A percentile compares a stretch with the other conserved stretches of the same genome.
These are phyloP conservation scores for Ajuga chamaepitys DNA, from an alignment of 257 asterid genomes.

Conservation along the genomic window DNA sequence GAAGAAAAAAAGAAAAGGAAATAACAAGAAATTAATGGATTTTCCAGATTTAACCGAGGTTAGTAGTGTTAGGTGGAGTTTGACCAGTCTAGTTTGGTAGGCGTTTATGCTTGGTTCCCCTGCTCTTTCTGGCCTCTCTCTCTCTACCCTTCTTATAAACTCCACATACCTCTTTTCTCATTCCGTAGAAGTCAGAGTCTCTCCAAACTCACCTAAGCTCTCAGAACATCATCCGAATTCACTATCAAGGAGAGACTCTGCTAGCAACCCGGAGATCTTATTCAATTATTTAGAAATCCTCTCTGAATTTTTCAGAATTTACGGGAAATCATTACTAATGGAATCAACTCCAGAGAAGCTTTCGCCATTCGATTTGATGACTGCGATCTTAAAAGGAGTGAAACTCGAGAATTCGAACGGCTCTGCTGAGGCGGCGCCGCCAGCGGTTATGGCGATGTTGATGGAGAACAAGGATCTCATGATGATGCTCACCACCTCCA, in stretches of 20 bases:
- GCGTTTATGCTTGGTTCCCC: constrained; percentile 19
- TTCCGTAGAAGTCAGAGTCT: constrained; percentile 29
- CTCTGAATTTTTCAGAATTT: not conserved
- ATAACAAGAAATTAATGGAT: not conserved
- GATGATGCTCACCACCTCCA: constrained; percentile 70
- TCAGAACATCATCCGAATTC: not conserved
- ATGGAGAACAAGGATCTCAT: constrained; percentile 68
- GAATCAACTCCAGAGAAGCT: constrained; percentile 62
- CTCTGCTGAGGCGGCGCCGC: constrained; percentile 41
- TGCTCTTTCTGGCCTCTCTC: not conserved
- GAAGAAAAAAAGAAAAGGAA: not conserved
- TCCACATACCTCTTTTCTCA: constrained; percentile 16
- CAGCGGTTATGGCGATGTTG: constrained; percentile 52
- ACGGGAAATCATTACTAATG: constrained; percentile 16
- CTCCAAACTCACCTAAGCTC: constrained; percentile 31
- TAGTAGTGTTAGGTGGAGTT: constrained; percentile 45
- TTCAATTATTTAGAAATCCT: not conserved
- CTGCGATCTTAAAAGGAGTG: constrained; percentile 64
- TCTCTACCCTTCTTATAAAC: constrained; percentile 12
- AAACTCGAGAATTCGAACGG: constrained; percentile 54
- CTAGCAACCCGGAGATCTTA: not conserved
- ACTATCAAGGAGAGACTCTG: constrained; percentile 26
- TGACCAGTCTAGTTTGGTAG: constrained; percentile 76
- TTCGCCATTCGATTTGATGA: constrained; percentile 80
- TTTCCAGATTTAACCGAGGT: constrained; percentile 32